Conservation (phyloP, 306 rosid species). For the Malus asiatica region DNA sequence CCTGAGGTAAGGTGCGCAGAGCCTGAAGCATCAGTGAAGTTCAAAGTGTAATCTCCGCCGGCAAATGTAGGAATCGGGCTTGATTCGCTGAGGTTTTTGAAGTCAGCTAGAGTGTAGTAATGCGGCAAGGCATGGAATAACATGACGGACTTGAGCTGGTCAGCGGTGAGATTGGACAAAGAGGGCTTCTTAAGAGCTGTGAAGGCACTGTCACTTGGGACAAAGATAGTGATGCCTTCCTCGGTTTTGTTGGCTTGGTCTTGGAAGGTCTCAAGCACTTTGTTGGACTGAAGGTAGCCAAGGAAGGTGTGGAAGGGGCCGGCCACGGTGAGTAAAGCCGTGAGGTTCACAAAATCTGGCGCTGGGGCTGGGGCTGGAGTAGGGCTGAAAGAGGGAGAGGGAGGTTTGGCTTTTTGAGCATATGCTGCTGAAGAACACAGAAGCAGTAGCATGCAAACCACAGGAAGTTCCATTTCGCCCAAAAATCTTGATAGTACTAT, state of each 20-base stretch:
- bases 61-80: conserved; percentile 69
- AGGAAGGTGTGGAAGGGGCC: conserved; percentile 94
- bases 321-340: conserved; percentile 63
- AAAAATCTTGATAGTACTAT: neutral
- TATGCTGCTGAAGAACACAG: conserved; percentile 41
- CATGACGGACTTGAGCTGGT: conserved; percentile 58
- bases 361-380: conserved; percentile 95
- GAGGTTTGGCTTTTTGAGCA: conserved; percentile 59
- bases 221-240: conserved; percentile 87
- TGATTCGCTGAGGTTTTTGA: conserved; percentile 53
- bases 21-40: conserved; percentile 75
- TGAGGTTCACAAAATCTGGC: conserved; percentile 59
- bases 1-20: conserved; percentile 54
- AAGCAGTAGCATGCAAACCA: conserved; percentile 40
- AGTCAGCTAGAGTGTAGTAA: conserved; percentile 70
- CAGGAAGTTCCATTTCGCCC: conserved; percentile 43
- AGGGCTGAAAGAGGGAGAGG: conserved; percentile 47
- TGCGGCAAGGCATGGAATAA: conserved; percentile 85
- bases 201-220: conserved; percentile 67
- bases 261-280: conserved; percentile 77
- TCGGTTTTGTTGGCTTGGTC: conserved; percentile 92
- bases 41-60: conserved; percentile 62
- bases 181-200: conserved; percentile 50
- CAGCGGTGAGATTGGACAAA: conserved; percentile 56
- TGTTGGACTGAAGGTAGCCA: conserved; percentile 57